Base-by-base conservation (phyloP, 495 filamentous ascomycete species). In the Penicillium odoratum region DNA sequence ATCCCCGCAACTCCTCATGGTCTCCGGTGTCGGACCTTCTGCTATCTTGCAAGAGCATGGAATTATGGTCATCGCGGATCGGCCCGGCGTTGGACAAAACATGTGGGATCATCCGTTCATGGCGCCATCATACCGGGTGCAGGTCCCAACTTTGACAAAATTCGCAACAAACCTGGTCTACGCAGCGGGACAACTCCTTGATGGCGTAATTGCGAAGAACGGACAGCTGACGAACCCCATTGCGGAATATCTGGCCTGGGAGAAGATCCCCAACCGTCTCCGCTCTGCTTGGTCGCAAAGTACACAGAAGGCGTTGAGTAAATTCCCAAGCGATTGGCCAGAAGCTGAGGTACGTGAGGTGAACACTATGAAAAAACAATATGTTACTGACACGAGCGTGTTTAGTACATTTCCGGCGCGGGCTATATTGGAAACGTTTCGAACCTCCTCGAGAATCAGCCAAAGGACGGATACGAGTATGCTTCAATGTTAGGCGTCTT, bases 311-410 rank as follows among this genome's bases (percentile, higher is more conserved):
- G 61, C 66, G 40, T 64, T 84, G 3, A 44, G 62, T 7, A 18
- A 52, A 16, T 81, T 80, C 45, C 73, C 82, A 0, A 49, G 54
- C 0, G 82, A 87, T 62, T 86, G 83, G 83, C 85, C 84, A 5
- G 84, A 87, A 43, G 63, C 83, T 10, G 83, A 86, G 66, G 63
- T 56, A 73, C 55, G 44, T 25, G 68, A 15, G 65, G 3, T 25
- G 6, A 26, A 53, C 0, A 51, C 56, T 33, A 51, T 1, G n/a
- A 5, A 31, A 5, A n/a, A 21, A 16, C 36, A 16, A 0, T 42
- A 2, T 36, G 50, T 26, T 28, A 7, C 28, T 47, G 18, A 47
- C 45, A 29, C 13, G 63, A 71, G 25, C 60, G 58, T n/a, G 4
- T 53, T 53, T 43, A 77, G 78, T 76, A 66, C 33, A 68, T 70